A percentile compares a stretch with the other conserved stretches of the same genome.
phyloP scores from a whole-genome alignment of 208 protist genomes.

The Trypanosoma lewisi region DNA sequence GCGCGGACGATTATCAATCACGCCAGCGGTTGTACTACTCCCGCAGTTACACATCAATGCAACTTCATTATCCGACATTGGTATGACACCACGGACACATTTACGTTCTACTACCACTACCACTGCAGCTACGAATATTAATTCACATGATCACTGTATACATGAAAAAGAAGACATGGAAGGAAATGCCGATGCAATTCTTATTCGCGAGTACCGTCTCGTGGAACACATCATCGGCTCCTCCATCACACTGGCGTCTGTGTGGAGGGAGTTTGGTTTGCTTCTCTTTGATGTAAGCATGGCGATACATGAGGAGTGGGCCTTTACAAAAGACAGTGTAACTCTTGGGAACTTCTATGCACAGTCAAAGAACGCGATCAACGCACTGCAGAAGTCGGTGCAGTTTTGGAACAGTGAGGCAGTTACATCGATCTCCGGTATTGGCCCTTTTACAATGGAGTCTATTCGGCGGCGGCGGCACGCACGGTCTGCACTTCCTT shows the following conservation, averaged over 20 bases:
- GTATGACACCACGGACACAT: background rate
- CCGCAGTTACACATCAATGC: background rate
- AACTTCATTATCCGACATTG: background rate
- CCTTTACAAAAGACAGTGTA: constrained; percentile 49
- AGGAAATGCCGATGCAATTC: constrained; percentile 35
- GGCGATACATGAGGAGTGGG: constrained; percentile 82
- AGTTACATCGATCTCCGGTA: constrained; percentile 45
- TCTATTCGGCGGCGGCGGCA: constrained; percentile 60
- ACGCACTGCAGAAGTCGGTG: constrained; percentile 69
- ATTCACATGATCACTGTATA: background rate
- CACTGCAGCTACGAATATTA: no score
- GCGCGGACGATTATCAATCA: background rate
- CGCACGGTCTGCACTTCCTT: constrained; percentile 61
- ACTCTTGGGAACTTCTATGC: constrained; percentile 77
- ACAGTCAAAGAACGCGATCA: constrained; percentile 79
- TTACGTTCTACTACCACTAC: background rate
- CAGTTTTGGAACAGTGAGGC: constrained; percentile 70
- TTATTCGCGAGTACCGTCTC: constrained; percentile 80
- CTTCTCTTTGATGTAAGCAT: constrained; percentile 85
- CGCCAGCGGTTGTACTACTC: background rate
- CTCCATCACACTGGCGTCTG: constrained; percentile 45
- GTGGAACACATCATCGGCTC: constrained; percentile 72
- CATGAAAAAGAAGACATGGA: constrained; percentile 26
- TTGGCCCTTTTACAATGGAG: constrained; percentile 65
- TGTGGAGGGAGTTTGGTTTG: constrained; percentile 86